Evolutionary conservation across 2,329 filamentous ascomycete genomes (phyloP).

Genomic region (Rutstroemia sp.): DNA sequence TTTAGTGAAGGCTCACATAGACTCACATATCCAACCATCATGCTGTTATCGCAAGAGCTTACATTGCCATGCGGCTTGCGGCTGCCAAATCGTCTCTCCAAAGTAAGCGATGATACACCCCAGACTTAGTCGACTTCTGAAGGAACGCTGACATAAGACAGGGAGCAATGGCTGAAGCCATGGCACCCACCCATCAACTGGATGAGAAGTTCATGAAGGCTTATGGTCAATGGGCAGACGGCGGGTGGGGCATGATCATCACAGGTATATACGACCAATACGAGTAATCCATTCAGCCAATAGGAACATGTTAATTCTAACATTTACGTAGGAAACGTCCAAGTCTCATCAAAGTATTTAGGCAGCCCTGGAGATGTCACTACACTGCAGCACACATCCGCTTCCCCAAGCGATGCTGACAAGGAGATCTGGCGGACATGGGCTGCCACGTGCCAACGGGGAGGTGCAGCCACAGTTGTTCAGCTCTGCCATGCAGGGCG

Average conservation of each 20-base stretch:
- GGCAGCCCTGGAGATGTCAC: background rate
- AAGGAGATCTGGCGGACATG: constrained; percentile 34
- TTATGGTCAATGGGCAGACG: constrained; percentile 47
- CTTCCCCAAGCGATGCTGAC: constrained; percentile 6
- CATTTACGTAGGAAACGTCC: background rate
- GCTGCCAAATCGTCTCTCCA: constrained; percentile 46
- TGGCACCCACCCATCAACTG: constrained; percentile 38
- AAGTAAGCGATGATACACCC: constrained; percentile 18
- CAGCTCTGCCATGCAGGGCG: constrained; percentile 42
- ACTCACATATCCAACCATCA: constrained; percentile 7
- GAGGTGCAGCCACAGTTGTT: constrained; percentile 35
- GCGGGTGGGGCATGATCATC: constrained; percentile 46
- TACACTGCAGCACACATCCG: constrained; percentile 22
- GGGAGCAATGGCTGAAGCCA: constrained; percentile 27
- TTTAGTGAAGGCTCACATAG: too few species aligned
- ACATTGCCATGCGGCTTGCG: constrained; percentile 42
- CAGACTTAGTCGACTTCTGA: too few species aligned
- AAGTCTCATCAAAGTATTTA: constrained; percentile 2
- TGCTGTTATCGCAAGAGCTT: constrained; percentile 16
- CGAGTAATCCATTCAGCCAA: too few species aligned
- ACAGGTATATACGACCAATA: constrained; percentile 30
- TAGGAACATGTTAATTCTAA: background rate
- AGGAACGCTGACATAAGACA: background rate
- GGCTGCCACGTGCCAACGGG: constrained; percentile 27
- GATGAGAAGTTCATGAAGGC: constrained; percentile 35